A percentile compares a stretch with the other conserved stretches of the same genome.
Conservation (phyloP, 73 alveolate genomes). For the Urostyla sp. region DNA sequence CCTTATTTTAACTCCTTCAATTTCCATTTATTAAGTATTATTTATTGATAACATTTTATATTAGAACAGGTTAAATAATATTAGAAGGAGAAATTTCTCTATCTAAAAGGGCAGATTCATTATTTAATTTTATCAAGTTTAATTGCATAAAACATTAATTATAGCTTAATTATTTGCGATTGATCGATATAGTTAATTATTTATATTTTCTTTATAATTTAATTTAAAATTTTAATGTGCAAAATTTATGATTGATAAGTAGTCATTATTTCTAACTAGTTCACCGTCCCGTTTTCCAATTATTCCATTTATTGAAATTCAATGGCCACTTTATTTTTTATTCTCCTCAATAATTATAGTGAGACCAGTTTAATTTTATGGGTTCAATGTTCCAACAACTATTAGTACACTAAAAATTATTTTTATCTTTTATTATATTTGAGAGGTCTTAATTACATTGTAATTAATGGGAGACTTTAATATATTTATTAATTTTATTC, state of each 20-base stretch:
- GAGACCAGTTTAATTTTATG: constrained; percentile 52
- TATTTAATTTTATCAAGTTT: too few species aligned
- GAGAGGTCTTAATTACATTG: constrained; percentile 20
- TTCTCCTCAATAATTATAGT: constrained; percentile 36
- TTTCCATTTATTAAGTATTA: too few species aligned
- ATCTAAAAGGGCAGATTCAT: too few species aligned
- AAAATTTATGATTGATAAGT: constrained; percentile 7
- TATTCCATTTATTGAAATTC: constrained; percentile 60
- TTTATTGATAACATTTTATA: too few species aligned
- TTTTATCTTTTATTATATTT: constrained; percentile 16
- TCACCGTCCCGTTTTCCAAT: constrained; percentile 33
- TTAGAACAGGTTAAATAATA: too few species aligned
- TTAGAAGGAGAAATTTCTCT: too few species aligned
- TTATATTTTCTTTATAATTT: too few species aligned
- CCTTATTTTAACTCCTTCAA: too few species aligned
- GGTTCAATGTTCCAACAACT: constrained; percentile 42
- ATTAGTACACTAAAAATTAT: constrained; percentile 19
- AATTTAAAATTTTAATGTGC: too few species aligned
- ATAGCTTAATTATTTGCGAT: too few species aligned
- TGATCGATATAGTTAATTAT: too few species aligned
- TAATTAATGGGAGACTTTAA: background rate
- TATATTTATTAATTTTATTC: background rate
- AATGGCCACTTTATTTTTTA: constrained; percentile 51
- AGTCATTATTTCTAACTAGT: constrained; percentile 51
- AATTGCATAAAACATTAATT: too few species aligned